phyloP scores from a whole-genome alignment of 1,139 yeast species.

The Yamadazyma oceani region DNA sequence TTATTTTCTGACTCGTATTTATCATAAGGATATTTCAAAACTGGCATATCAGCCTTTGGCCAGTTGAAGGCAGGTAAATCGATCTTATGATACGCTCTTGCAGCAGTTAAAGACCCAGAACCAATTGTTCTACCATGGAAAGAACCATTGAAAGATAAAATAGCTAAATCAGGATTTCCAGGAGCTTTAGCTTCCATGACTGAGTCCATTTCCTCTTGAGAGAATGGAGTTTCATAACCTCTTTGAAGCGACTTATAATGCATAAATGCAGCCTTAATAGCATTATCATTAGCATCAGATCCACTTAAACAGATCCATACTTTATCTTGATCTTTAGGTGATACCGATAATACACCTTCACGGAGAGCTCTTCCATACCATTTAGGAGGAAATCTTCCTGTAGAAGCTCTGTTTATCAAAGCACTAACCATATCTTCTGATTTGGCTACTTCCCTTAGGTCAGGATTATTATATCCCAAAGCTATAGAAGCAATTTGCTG shows the following conservation, averaged over 20 bases:
- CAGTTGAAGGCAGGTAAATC: constrained; percentile 82
- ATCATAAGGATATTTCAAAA: constrained; percentile 68
- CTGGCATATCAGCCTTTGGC: constrained; percentile 81
- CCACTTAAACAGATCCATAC: constrained; percentile 76
- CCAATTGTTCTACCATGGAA: constrained; percentile 84
- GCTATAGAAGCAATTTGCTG: constrained; percentile 80
- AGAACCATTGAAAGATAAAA: constrained; percentile 66
- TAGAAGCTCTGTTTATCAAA: constrained; percentile 73
- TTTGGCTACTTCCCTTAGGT: constrained; percentile 58
- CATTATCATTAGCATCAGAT: constrained; percentile 79
- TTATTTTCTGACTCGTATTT: constrained; percentile 52
- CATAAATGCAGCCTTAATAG: constrained; percentile 79
- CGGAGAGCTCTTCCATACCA: constrained; percentile 56
- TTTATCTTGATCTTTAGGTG: constrained; percentile 59
- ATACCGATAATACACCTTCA: constrained; percentile 50
- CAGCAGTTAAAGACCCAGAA: constrained; percentile 70
- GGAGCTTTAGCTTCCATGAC: constrained; percentile 68
- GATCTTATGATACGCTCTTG: constrained; percentile 78
- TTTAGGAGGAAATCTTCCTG: constrained; percentile 70
- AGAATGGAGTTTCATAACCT: constrained; percentile 47
- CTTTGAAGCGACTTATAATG: constrained; percentile 65
- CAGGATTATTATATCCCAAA: constrained; percentile 79
- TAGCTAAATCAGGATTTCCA: constrained; percentile 70
- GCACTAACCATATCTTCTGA: constrained; percentile 67
- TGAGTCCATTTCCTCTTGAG: constrained; percentile 55